Percentiles rank a stretch among this genome's conserved stretches.
Conservation (phyloP, 2,329 filamentous ascomycete species). For the Apiospora sp. region DNA sequence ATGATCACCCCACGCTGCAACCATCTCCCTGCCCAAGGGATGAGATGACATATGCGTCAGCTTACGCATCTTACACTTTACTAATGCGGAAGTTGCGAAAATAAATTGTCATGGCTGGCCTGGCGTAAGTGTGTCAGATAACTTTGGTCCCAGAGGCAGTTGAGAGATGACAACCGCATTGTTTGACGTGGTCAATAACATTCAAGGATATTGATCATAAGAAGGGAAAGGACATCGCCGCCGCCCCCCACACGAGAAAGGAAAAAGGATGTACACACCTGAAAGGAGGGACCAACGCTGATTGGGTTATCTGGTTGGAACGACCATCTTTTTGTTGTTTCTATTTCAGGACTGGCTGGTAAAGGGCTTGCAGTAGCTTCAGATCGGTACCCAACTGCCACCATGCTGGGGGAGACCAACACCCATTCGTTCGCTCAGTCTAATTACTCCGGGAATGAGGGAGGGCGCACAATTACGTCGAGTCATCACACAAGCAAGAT, state of each 20-base stretch:
- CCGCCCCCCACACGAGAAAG: neutral
- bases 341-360: constrained; percentile 16
- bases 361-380: constrained; percentile 16
- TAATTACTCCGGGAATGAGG: constrained; percentile 1
- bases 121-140: neutral
- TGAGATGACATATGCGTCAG: constrained; percentile 5
- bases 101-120: neutral
- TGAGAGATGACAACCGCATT: constrained; percentile 1
- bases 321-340: neutral
- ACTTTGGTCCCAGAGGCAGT: neutral
- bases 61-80: constrained; percentile 13
- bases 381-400: neutral
- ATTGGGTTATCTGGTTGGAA: neutral
- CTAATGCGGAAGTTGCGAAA: neutral
- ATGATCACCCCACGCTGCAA: constrained; percentile 1
- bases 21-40: constrained; percentile 6
- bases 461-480: constrained; percentile 6
- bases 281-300: neutral
- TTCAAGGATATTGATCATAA: neutral
- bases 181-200: neutral
- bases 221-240: neutral
- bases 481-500: constrained; percentile 6
- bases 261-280: neutral
- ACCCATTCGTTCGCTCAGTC: neutral
- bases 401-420: neutral